Evolutionary conservation across 805 yeast species (phyloP), one percentile per base, ranked within the genome.

Genomic region (Wickerhamiella azymoides): DNA sequence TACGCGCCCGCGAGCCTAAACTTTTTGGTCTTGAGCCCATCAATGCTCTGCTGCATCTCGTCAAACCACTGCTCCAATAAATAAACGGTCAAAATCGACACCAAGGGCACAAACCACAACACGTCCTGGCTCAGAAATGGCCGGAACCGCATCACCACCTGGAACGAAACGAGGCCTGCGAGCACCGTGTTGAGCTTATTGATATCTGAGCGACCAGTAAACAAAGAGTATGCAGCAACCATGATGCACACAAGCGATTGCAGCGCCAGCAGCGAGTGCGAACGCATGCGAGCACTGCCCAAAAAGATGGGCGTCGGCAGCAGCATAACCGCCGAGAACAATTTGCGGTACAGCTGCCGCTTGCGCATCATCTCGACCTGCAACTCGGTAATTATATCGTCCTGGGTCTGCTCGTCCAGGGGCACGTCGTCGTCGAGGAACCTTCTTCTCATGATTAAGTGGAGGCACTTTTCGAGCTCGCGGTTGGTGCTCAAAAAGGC

Each of bases 271-370:
- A 49, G 40, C 2, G 61, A 52, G 40, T 51, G 53, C 30, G 43
- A 39, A 7, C 64, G 54, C 48, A 59, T 56, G 46, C 57, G 57
- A 0, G 56, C 54, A 16, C 55, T 48, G 8, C 55, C 16, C 13
- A 63, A 41, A 43, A 44, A 61, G n/a, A 57, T 40, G 8, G 65
- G 64, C 10, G 63, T 52, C 9, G 64, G 64, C 21, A 60, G 35
- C n/a, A 56, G 51, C 33, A 58, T 45, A 27, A 57, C 49, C 2
- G 50, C 47, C 4, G 57, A 46, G 49, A 62, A 61, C 16, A 59
- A 50, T 7, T 48, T 18, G 45, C 59, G 43, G 45, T 49, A 54
- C 24, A 47, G 44, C 27, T 47, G 46, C 27, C 53, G 49, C 45
- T 56, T 60, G 16, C 47, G 46, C 5, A 39, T 36, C 24, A 60